Evolutionary conservation across 805 yeast genomes (phyloP), one percentile per base, ranked within the genome.

Genomic region (Saccharomycopsis synnaedendra): DNA sequence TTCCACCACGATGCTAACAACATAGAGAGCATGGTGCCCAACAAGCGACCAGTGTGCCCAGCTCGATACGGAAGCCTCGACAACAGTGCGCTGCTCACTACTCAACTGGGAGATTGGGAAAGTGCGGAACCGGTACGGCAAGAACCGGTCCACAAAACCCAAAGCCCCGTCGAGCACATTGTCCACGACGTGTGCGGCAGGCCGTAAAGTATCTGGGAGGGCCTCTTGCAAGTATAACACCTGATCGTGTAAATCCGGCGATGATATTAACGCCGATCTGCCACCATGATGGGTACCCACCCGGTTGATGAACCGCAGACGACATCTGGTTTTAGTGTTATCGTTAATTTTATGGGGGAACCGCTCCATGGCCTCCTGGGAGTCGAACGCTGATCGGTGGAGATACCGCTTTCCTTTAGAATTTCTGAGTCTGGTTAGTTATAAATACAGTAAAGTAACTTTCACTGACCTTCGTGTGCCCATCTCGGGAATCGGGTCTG

Each of bases 41-140:
- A 19, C 19, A 19, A 19, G 19, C 19, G 19, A 19, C 19, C 19
- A 19, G 19, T 19, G 19, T 19, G 19, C 19, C 19, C 19, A 19
- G 19, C 19, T 19, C 19, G 19, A 19, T 19, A 19, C 19, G 19
- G 19, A 19, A 19, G 19, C 19, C 19, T 19, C 19, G 19, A 19
- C 19, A 19, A 19, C 19, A 19, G 19, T 19, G 19, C 19, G 19
- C 36, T 48, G 53, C 31, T 45, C 36, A 3, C 32, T 39, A 28
- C 47, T 49, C 28, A 49, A 41, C n/a, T 46, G 47, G 3, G 47
- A 43, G 7, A 44, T 30, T 39, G 49, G 53, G 40, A 46, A 35
- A 4, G 46, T 45, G 32, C 53, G 42, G 34, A 38, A 45, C 36
- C 45, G 32, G 30, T 43, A 46, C 3, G 53, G 53, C 7, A 49